These are phyloP conservation scores for Trebouxia sp. DNA, from an alignment of 139 green algal species.

Conservation along the genomic window DNA sequence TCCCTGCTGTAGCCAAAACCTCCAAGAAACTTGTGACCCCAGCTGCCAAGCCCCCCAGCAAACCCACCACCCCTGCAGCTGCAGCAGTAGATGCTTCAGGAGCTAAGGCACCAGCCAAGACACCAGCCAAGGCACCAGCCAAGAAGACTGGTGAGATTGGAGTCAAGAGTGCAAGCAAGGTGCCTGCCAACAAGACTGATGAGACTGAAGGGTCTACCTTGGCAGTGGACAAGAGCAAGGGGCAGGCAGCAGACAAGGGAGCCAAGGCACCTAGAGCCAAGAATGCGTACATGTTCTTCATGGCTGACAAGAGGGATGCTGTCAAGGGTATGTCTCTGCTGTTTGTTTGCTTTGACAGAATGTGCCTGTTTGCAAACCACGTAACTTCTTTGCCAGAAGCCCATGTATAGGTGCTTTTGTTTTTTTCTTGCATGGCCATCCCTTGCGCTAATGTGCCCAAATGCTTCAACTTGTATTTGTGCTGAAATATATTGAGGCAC, in stretches of 20 bases:
- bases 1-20: too few relatives aligned
- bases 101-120: neutral
- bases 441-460: too few relatives aligned
- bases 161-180: conserved; percentile 1
- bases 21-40: neutral
- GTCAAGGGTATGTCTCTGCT: conserved; percentile 20
- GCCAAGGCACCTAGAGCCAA: conserved; percentile 34
- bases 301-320: conserved; percentile 8
- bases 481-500: too few relatives aligned
- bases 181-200: neutral
- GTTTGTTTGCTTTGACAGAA: too few relatives aligned
- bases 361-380: too few relatives aligned
- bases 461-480: too few relatives aligned
- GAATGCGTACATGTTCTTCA: conserved; percentile 42
- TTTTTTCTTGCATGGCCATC: too few relatives aligned
- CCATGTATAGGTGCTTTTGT: too few relatives aligned
- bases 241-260: neutral
- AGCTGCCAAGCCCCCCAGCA: neutral
- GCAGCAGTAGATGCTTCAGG: too few relatives aligned
- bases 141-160: neutral
- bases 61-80: too few relatives aligned
- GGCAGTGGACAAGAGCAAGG: neutral
- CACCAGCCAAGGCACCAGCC: neutral
- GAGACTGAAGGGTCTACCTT: too few relatives aligned
- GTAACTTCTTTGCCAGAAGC: too few relatives aligned